These are phyloP conservation scores for Pogostemon cablin DNA, from an alignment of 257 asterid species.

Conservation along the genomic window DNA sequence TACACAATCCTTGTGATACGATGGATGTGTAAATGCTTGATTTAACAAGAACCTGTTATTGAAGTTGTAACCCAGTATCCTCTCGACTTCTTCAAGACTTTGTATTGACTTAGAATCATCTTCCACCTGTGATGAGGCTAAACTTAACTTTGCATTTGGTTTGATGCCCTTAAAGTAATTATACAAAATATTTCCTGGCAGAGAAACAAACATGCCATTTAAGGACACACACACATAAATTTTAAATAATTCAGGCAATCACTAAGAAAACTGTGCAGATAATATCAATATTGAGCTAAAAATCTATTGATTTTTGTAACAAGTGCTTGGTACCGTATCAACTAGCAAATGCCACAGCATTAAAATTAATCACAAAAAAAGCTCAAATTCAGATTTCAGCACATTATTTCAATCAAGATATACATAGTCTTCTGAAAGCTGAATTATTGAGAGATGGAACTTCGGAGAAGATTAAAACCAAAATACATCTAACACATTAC, in stretches of 20 bases:
- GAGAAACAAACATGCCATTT: constrained; percentile 19
- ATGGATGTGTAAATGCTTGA: constrained; percentile 78
- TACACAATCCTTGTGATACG: constrained; percentile 47
- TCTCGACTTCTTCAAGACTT: constrained; percentile 61
- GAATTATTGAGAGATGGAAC: background rate
- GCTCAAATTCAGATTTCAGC: background rate
- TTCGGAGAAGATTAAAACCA: constrained; percentile 18
- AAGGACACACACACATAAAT: background rate
- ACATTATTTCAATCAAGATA: background rate
- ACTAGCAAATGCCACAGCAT: background rate
- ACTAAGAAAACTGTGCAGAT: background rate
- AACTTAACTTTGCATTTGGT: constrained; percentile 28
- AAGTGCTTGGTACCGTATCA: background rate
- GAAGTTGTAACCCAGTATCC: constrained; percentile 66
- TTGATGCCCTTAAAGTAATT: constrained; percentile 44
- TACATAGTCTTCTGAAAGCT: background rate
- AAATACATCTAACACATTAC: background rate
- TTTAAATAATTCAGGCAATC: background rate
- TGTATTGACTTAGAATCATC: constrained; percentile 35
- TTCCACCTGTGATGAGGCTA: constrained; percentile 35
- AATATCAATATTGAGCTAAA: constrained; percentile 8
- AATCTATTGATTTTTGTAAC: background rate
- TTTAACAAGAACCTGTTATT: constrained; percentile 50
- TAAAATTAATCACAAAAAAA: background rate
- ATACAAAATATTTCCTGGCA: constrained; percentile 56